Conservation (phyloP, 2,329 filamentous ascomycete species). For the Aspergillus costaricaensis region DNA sequence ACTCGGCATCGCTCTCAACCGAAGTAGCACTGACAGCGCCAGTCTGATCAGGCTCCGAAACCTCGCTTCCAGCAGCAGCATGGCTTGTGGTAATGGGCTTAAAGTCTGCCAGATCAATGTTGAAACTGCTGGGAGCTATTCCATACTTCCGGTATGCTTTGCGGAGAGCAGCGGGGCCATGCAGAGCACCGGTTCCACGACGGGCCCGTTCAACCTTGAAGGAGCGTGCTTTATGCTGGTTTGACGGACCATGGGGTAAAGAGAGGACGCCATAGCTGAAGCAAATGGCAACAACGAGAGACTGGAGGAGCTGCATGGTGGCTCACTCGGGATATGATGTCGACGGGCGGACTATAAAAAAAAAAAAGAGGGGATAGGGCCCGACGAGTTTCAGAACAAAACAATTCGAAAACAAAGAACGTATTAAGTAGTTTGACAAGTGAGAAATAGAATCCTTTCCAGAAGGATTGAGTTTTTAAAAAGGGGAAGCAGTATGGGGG, state of each 20-base stretch:
- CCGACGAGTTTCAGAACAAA: constrained; percentile 5
- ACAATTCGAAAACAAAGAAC: not conserved
- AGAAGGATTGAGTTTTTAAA: constrained; percentile 2
- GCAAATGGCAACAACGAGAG: constrained; percentile 31
- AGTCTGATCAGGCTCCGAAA: constrained; percentile 35
- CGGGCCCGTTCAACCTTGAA: constrained; percentile 63
- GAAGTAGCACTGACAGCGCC: constrained; percentile 67
- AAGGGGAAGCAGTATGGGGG: constrained; percentile 10
- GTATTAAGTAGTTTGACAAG: constrained; percentile 2
- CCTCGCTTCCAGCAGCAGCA: constrained; percentile 29
- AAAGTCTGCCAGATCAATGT: constrained; percentile 39
- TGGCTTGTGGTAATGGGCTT: constrained; percentile 31
- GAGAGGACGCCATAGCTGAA: constrained; percentile 37
- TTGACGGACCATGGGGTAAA: constrained; percentile 30
- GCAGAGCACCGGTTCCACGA: constrained; percentile 57
- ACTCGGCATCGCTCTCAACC: constrained; percentile 67
- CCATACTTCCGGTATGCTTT: constrained; percentile 71
- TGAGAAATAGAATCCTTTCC: not conserved
- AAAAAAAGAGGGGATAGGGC: constrained; percentile 10
- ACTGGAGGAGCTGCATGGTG: constrained; percentile 33
- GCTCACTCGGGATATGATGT: not conserved
- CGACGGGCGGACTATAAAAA: constrained; percentile 6
- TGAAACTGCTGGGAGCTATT: constrained; percentile 51
- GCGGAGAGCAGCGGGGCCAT: constrained; percentile 64
- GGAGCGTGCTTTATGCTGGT: constrained; percentile 42